A percentile compares a stretch with the other conserved stretches of the same genome.
Conservation (phyloP, 805 yeast species). For the Lachancea sp. region DNA sequence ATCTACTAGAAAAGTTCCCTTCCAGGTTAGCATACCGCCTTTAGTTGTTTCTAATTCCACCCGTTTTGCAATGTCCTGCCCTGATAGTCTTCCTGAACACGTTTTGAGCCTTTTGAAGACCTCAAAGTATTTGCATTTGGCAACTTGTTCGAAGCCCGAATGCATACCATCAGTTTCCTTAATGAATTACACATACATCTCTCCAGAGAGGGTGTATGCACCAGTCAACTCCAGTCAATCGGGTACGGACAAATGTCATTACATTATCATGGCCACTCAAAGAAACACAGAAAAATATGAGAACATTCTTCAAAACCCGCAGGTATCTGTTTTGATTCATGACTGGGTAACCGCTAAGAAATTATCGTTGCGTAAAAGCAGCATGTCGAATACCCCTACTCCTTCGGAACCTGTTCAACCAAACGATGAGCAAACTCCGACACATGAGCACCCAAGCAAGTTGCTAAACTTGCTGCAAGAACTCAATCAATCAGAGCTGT, state of each 20-base stretch:
- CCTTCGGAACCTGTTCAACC: constrained; percentile 16
- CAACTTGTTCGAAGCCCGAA: constrained; percentile 56
- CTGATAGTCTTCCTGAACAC: constrained; percentile 34
- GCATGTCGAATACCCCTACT: constrained; percentile 27
- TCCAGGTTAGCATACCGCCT: not conserved
- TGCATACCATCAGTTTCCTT: constrained; percentile 79
- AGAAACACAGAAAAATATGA: constrained; percentile 65
- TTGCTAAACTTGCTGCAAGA: constrained; percentile 60
- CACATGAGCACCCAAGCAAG: constrained; percentile 35
- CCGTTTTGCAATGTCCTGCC: constrained; percentile 24
- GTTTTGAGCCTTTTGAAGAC: constrained; percentile 45
- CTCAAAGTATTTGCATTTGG: constrained; percentile 74
- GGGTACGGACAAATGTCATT: constrained; percentile 27
- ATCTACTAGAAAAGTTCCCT: too few relatives aligned
- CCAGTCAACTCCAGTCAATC: constrained; percentile 19
- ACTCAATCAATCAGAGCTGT: constrained; percentile 71
- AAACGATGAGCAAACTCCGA: constrained; percentile 10
- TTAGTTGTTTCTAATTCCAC: not conserved
- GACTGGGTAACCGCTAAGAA: constrained; percentile 75
- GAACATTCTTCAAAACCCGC: constrained; percentile 64
- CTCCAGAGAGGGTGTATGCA: constrained; percentile 34
- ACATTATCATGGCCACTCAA: constrained; percentile 67
- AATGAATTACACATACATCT: constrained; percentile 80
- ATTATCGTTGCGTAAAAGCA: constrained; percentile 29
- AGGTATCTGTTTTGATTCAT: constrained; percentile 77